A percentile compares a stretch with the other conserved stretches of the same genome.
Conservation (phyloP, 176 grass and related monocot genomes). For the Chrysopogon serrulatus region DNA sequence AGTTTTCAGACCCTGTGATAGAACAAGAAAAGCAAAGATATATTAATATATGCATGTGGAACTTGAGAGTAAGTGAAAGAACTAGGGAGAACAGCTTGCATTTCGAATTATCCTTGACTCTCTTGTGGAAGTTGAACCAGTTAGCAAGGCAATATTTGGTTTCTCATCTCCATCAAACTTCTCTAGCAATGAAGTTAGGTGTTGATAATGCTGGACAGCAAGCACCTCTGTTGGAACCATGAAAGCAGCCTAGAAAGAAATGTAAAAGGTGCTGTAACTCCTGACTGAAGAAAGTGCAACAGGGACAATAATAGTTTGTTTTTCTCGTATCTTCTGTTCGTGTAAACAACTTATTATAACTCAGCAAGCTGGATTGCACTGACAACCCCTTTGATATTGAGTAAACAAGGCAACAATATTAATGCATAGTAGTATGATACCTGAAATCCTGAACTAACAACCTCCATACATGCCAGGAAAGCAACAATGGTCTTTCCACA, state of each 20-base stretch:
- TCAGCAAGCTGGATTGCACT: background rate
- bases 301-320: background rate
- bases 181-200: constrained; percentile 71
- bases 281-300: constrained; percentile 15
- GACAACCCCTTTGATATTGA: constrained; percentile 11
- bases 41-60: constrained; percentile 20
- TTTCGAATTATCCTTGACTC: constrained; percentile 71
- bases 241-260: constrained; percentile 71
- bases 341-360: constrained; percentile 13
- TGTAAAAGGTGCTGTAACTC: constrained; percentile 16
- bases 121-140: constrained; percentile 74
- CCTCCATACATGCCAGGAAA: constrained; percentile 96
- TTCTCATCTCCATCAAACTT: constrained; percentile 64
- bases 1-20: constrained; percentile 63
- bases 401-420: constrained; percentile 20
- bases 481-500: constrained; percentile 97
- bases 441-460: constrained; percentile 93
- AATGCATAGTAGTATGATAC: constrained; percentile 32
- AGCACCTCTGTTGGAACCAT: constrained; percentile 97
- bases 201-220: constrained; percentile 81
- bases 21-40: constrained; percentile 14
- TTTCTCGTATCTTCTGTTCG: constrained; percentile 18
- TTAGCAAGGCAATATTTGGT: constrained; percentile 83
- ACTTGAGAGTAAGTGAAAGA: constrained; percentile 25
- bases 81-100: constrained; percentile 40